Base-by-base conservation (phyloP, 1,284 basidiomycete genomes). In the Termitomyces sp. region DNA sequence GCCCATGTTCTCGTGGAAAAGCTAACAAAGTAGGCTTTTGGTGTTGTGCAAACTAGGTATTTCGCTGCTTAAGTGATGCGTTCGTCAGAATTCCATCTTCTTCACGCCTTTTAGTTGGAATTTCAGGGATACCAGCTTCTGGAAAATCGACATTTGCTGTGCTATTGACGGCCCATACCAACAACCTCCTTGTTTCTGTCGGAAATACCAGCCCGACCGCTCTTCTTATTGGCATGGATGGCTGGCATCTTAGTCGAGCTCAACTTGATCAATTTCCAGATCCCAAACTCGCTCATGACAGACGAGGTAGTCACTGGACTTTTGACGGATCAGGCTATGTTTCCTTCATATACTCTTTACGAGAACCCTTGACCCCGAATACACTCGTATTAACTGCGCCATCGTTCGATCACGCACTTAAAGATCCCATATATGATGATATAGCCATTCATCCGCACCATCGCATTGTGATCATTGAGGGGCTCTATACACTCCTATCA, bases 391-490 rank as follows among this genome's bases (percentile, higher is more conserved):
- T 88, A 57, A 79, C 74, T 33, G 88, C 86, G 6, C 89, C 89
- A 0, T 83, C 85, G 0, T 96, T 96, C 66, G 84, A 91, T 50
- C 80, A 85, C 59, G 79, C 85, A 1, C 67, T 87, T 28, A 90
- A 86, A 65, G 84, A 90, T 61, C 82, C 82, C 0, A 73, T 74
- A 0, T 77, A 78, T 1, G 74, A 83, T 50, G 76, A 81, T 26
- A 68, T 87, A 12, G 65, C 71, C 0, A 80, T 98, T 26, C 64
- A 72, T 26, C 80, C 86, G 0, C 59, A 72, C 31, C 85, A 94
- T 63, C 81, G 87, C 3, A 79, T 96, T 51, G 78, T 96, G 52
- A 68, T 95, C 55, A 80, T 95, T 56, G 92, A 96, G 70, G 92
- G 94, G 0, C 72, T 96, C 8, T 94, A 96, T 68, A 81, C 84